Percentiles rank a stretch among this genome's conserved stretches.
These are phyloP conservation scores for Ormosia semicastrata DNA, from an alignment of 306 rosid genomes.

Conservation along the genomic window DNA sequence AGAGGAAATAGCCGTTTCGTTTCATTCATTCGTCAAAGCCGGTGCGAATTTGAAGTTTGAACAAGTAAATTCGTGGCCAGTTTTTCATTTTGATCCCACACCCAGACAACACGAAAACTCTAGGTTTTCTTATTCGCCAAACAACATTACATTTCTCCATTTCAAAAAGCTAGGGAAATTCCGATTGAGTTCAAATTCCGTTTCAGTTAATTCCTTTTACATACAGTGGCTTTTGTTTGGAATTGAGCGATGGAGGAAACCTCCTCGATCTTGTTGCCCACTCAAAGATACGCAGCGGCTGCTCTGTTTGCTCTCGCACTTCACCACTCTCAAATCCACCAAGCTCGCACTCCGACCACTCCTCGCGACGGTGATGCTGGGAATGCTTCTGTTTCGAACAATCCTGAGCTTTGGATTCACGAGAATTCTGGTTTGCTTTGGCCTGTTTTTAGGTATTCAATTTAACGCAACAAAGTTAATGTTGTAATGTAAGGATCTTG, in stretches of 20 bases:
- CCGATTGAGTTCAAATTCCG: background rate
- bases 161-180: background rate
- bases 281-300: slow-evolving; percentile 52
- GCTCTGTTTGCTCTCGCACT: slow-evolving; percentile 53
- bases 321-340: slow-evolving; percentile 54
- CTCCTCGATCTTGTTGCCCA: slow-evolving; percentile 30
- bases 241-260: slow-evolving; percentile 40
- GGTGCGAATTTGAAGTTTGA: slow-evolving; percentile 35
- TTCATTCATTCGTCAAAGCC: slow-evolving; percentile 15
- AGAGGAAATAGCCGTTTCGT: slow-evolving; percentile 22
- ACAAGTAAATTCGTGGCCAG: background rate
- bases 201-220: background rate
- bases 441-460: slow-evolving; percentile 52
- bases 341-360: slow-evolving; percentile 10
- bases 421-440: slow-evolving; percentile 47
- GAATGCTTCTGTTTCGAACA: slow-evolving; percentile 29
- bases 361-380: background rate
- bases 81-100: background rate
- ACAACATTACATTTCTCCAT: background rate
- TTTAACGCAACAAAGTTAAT: background rate
- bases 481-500: background rate
- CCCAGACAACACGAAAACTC: background rate
- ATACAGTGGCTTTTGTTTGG: background rate
- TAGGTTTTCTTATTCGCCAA: background rate
- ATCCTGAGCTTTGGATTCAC: slow-evolving; percentile 44